Conservation (phyloP, 2,329 filamentous ascomycete genomes). For the Leptographium wingfieldii region DNA sequence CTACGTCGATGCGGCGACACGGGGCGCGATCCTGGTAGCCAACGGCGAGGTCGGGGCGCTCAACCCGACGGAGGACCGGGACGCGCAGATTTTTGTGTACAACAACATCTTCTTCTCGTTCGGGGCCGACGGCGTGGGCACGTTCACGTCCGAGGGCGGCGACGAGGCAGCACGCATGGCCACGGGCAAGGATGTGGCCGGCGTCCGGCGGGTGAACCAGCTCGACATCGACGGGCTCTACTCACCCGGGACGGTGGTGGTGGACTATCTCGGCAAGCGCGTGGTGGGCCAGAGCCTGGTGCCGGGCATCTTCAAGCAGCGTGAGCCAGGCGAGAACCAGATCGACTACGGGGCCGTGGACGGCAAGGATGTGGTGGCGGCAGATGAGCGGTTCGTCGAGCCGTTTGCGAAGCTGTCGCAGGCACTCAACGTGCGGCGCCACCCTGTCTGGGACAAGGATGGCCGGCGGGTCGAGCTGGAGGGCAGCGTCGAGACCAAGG, state of each 20-base stretch:
- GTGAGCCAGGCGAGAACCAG: conserved; percentile 93
- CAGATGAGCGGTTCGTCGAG: conserved; percentile 72
- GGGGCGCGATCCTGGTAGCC: conserved; percentile 83
- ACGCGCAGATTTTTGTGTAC: conserved; percentile 98
- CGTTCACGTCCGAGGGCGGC: conserved; percentile 90
- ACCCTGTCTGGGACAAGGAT: conserved; percentile 97
- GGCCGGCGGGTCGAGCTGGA: conserved; percentile 81
- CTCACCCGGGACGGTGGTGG: conserved; percentile 88
- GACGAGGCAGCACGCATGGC: conserved; percentile 93
- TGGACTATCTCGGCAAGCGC: conserved; percentile 94
- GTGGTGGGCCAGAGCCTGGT: conserved; percentile 97
- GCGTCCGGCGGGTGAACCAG: conserved; percentile 91
- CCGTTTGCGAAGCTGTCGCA: conserved; percentile 87
- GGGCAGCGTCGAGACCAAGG: conserved; percentile 95
- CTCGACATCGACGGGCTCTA: conserved; percentile 90
- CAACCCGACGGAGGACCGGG: conserved; percentile 83
- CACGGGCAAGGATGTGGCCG: conserved; percentile 90
- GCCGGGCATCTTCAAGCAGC: conserved; percentile 97
- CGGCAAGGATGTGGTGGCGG: conserved; percentile 87
- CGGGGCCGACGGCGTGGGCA: conserved; percentile 91
- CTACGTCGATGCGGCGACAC: conserved; percentile 89
- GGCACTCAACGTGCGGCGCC: conserved; percentile 81
- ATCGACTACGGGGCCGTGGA: conserved; percentile 98
- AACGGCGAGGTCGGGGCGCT: conserved; percentile 84
- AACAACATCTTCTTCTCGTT: conserved; percentile 99